These are phyloP conservation scores for Neonectria punicea DNA, from an alignment of 2,329 filamentous ascomycete species.

Conservation along the genomic window DNA sequence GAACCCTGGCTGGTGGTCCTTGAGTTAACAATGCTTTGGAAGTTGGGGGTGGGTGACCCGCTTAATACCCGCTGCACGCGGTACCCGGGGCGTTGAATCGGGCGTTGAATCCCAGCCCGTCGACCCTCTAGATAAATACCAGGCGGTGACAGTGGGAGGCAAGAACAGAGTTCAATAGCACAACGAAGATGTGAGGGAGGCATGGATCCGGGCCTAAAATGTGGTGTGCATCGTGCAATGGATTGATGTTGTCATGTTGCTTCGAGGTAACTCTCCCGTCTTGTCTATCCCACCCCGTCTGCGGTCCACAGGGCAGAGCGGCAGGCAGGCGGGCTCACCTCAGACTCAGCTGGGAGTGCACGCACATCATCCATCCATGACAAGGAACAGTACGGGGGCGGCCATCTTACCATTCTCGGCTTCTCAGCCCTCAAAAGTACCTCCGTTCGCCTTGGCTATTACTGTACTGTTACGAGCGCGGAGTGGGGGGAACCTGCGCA, in stretches of 20 bases:
- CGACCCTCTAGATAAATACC: not conserved
- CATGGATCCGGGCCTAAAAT: not conserved
- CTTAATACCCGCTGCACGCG: conserved; percentile 7
- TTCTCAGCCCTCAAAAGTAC: conserved; percentile 7
- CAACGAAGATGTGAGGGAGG: not conserved
- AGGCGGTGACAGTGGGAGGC: not conserved
- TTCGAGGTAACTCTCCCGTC: too few species aligned
- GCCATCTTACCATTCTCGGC: conserved; percentile 7
- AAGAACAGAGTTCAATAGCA: not conserved
- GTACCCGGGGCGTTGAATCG: not conserved
- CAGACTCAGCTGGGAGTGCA: not conserved
- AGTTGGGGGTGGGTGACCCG: not conserved
- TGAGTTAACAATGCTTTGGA: not conserved
- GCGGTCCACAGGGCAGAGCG: too few species aligned
- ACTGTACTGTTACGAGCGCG: not conserved
- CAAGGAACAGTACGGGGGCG: not conserved
- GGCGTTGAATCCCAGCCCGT: not conserved
- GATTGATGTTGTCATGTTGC: too few species aligned
- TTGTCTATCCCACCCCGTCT: too few species aligned
- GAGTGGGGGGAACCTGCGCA: not conserved
- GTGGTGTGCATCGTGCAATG: not conserved
- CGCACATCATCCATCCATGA: not conserved
- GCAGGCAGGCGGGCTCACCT: not conserved
- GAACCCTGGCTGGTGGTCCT: conserved; percentile 14
- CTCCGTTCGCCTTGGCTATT: not conserved